Evolutionary conservation across 805 yeast species (phyloP), one percentile per base, ranked within the genome.

Genomic region (Ogataea henricii): DNA sequence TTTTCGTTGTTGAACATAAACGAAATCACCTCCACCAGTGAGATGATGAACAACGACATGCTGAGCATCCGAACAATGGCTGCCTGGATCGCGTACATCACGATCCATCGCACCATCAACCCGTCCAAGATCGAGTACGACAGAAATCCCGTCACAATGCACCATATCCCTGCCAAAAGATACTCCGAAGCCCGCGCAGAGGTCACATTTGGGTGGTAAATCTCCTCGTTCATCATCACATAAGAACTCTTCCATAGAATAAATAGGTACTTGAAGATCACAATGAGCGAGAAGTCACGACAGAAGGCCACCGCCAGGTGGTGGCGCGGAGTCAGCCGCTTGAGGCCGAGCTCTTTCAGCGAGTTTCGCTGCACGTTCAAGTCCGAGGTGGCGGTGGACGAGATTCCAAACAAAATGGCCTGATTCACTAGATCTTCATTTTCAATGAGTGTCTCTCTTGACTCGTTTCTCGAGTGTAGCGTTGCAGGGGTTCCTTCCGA

Each of bases 71-170:
- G 74, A 17, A 92, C 77, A 14, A 91, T 87, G 0, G 96, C 96
- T 0, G 96, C 98, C 1, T 87, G 75, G 0, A 89, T 83, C 48
- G 90, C 86, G 65, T 92, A 92, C 36, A 86, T 89, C 36, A 91
- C 95, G 22, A 92, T 88, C 96, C 98, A 92, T 37, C 98, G 75
- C 23, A 89, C 85, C 85, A 91, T 89, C 40, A 92, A 71, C 0
- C 96, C 94, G 61, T 91, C 97, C 27, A 92, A 70, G 3, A 89
- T 88, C 1, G 90, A 82, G 66, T 84, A 89, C 7, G 95, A 83
- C 51, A 92, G 71, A 60, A 89, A 89, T 2, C 89, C 89, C 1
- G 96, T 81, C 8, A 92, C 98, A 4, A 87, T 60, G 64, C 97
- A 89, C 98, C 98, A 92, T n/a, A 92, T 65, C 0, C 91, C 91